A percentile compares a stretch with the other conserved stretches of the same genome.
Conservation (phyloP, 139 green algal species). For the Chara braunii region DNA sequence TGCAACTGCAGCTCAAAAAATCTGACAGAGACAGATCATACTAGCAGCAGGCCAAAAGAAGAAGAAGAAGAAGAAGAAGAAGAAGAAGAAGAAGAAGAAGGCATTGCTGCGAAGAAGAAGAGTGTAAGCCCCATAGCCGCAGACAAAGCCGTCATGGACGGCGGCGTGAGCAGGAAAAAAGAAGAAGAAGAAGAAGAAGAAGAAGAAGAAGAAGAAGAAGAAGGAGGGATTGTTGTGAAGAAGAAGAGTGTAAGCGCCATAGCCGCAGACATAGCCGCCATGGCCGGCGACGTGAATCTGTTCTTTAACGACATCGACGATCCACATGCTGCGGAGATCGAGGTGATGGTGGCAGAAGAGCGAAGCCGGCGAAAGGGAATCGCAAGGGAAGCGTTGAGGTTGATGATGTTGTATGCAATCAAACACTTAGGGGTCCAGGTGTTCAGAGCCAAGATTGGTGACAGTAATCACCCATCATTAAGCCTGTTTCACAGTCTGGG, state of each 20-base stretch:
- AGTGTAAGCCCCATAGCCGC: neutral
- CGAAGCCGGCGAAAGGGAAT: conserved; percentile 13
- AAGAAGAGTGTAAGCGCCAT: neutral
- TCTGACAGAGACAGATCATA: neutral
- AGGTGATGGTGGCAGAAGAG: conserved; percentile 43
- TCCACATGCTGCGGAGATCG: conserved; percentile 25
- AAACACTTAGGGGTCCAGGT: neutral
- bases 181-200: too few species aligned
- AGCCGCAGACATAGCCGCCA: conserved; percentile 7
- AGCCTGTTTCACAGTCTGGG: conserved; percentile 23
- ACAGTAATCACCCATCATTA: conserved; percentile 11
- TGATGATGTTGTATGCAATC: conserved; percentile 32
- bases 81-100: neutral
- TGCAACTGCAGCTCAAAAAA: conserved; percentile 1
- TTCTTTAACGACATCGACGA: conserved; percentile 46
- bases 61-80: neutral
- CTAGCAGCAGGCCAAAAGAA: neutral
- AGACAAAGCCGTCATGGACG: neutral
- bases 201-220: neutral
- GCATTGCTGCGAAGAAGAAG: neutral
- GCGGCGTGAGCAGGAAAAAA: neutral
- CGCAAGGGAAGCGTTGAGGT: conserved; percentile 12
- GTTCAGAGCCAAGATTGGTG: conserved; percentile 31
- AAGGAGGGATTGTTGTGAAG: neutral
- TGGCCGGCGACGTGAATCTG: conserved; percentile 47